Base-by-base conservation (phyloP, 2,329 filamentous ascomycete species). In the Lachnellula arida region DNA sequence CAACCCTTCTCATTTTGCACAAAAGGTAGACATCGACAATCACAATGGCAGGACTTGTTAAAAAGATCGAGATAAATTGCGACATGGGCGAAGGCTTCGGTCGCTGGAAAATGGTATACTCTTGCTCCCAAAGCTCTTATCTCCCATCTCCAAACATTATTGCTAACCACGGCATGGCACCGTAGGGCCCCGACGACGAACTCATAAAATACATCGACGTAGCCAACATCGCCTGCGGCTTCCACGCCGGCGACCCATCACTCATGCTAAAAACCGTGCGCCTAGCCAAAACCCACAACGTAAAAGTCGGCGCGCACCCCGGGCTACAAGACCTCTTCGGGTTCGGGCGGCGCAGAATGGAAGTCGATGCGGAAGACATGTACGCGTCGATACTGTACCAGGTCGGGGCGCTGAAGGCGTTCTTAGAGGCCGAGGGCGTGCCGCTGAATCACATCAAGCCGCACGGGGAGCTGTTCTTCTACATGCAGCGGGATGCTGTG, bases 161-260 rank as follows among this genome's bases (percentile, higher is more conserved):
- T n/a, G n/a, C n/a, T n/a, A n/a, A n/a, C n/a, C n/a, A n/a, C n/a
- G n/a, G n/a, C 9, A 40, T 6, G 14, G 15, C n/a, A n/a, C 40
- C 23, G 19, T 72, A 74, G 65, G 81, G 81, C 17, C 81, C 81
- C 4, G 82, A 86, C 60, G 77, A 81, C 49, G 80, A 85, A 54
- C 70, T 86, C 14, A 80, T 86, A 56, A 78, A 79, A 2, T 70
- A 83, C 43, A 82, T 86, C 60, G 81, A 85, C 64, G 77, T 81
- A 63, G 83, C 82, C 17, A 86, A 86, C 61, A 72, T 86, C 32
- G 83, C 82, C 8, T 86, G 82, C 64, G 81, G 80, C 1, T 81
- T 81, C 59, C 80, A 82, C 57, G 80, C 76, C 34, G 79, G 82
- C 42, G 84, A 87, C 58, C 83, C 84, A 0, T 65, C 81, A n/a